These are phyloP conservation scores for Penicillium sp. DNA, from an alignment of 2,329 filamentous ascomycete genomes.

Conservation along the genomic window DNA sequence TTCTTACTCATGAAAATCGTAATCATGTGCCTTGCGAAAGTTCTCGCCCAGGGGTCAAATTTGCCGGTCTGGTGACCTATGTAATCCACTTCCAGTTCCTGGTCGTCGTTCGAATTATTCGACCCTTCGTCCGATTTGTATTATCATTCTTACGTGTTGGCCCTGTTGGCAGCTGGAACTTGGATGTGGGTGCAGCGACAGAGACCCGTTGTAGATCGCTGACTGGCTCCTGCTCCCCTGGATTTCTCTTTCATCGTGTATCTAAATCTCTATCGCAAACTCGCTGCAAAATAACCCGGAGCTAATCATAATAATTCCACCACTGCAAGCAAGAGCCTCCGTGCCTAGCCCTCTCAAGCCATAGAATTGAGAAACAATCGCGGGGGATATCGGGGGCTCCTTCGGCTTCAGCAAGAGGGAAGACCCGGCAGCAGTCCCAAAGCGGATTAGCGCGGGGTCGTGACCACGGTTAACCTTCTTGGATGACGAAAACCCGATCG, in stretches of 20 bases:
- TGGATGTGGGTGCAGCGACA: background rate
- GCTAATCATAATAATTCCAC: slow-evolving; percentile 8
- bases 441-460: slow-evolving; percentile 26
- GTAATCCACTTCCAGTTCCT: slow-evolving; percentile 21
- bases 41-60: background rate
- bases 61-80: slow-evolving; percentile 29
- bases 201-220: background rate
- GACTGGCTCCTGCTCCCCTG: background rate
- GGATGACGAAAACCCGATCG: slow-evolving; percentile 23
- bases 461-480: slow-evolving; percentile 13
- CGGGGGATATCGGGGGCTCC: slow-evolving; percentile 29
- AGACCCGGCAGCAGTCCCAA: slow-evolving; percentile 21
- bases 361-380: background rate
- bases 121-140: no score
- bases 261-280: background rate
- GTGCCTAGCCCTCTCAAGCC: background rate
- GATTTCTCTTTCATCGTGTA: background rate
- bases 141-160: slow-evolving; percentile 12
- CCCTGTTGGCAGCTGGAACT: background rate
- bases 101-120: slow-evolving; percentile 6
- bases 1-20: background rate
- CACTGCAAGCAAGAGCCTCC: background rate
- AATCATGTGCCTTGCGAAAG: background rate
- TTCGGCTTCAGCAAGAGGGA: slow-evolving; percentile 24
- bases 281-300: slow-evolving; percentile 1